Base-by-base conservation (phyloP, 768 basidiomycete species). In the Lentinus brumalis region DNA sequence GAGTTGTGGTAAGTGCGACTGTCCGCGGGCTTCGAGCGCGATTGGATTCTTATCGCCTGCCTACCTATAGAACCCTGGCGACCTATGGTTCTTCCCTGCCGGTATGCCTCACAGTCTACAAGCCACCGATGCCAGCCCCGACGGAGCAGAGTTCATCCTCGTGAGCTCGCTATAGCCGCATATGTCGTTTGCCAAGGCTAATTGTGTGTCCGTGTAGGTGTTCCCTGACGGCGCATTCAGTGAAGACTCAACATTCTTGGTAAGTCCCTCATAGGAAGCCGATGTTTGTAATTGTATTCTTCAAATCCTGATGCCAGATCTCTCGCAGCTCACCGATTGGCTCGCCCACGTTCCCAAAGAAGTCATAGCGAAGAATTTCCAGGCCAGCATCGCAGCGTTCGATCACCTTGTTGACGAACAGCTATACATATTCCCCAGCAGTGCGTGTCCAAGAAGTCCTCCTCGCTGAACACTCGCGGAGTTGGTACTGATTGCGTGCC, bases 41-140 rank as follows among this genome's bases (percentile, higher is more conserved):
- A 29, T 18, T 45, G 45, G 26, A 12, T 9, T 15, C 46, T 49
- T 29, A 35, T 35, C 11, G 35, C 35, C 35, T 35, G 35, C 35
- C 11, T 11, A 35, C 6, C 35, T 18, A 39, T 42, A 82, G 81
- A 64, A 71, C 12, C 71, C 77, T 32, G 82, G 81, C 4, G 82
- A 83, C 65, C 66, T 83, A 2, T 83, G 83, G 83, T 84, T 76
- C 71, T 83, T 83, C 74, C 83, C 82, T n/a, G 72, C 83, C 10
- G 82, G 82, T 3, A 76, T 79, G 55, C 83, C 83, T 0, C 83
- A 85, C 66, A 80, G 79, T 29, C 70, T 85, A 15, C 83, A 84
- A 71, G 83, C 79, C 9, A 79, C 77, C 1, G 50, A 51, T 15
- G 61, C 66, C 21, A 65, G 68, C 38, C 74, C 75, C 6, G 75